Base-by-base conservation (phyloP, 495 filamentous ascomycete species). In the Coniosporium apollinis region DNA sequence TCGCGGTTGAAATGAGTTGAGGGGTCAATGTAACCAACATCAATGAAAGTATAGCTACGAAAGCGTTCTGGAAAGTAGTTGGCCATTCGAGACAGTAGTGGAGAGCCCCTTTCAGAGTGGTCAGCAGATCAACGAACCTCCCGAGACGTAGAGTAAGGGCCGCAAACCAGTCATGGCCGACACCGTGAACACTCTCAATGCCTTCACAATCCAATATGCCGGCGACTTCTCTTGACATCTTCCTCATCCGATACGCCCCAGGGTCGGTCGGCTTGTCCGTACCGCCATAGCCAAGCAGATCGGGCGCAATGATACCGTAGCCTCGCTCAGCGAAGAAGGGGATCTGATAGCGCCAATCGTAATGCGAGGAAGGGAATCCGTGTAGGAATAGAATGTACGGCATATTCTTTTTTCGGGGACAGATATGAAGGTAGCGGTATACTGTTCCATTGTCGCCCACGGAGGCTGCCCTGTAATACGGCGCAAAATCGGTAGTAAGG, bases 231-330 rank as follows among this genome's bases (percentile, higher is more conserved):
- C 28, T 46, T 5, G 50, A 36, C 54, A 64, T 62, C 2, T 17
- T 33, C 38, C 51, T 48, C 18, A 54, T 38, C 9, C 38, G 28
- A 39, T 67, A 69, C 2, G 39, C 36, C 6, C 42, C 39, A 9
- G 49, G 18, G 9, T 51, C 48, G 0, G 30, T 32, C 0, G 62
- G 62, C 39, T 58, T 58, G 33, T 56, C 51, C 0, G 64, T 60
- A 18, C 51, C 57, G 1, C 65, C 65, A 33, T 63, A 69, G n/a
- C 65, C 62, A 0, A 69, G 55, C 1, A 67, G 46, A 43, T 67
- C 65, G 0, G 62, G 65, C 6, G 50, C 61, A 0, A 69, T 24
- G 14, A 67, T 45, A 5, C 64, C 64, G 36, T 64, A 64, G 4
- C 64, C 60, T 13, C 40, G 21, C 3, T 42, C 19, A 14, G 34